Percentiles rank a stretch among this genome's conserved stretches.
These are phyloP conservation scores for Trichocladium antarcticum DNA, from an alignment of 495 filamentous ascomycete species.

Conservation along the genomic window DNA sequence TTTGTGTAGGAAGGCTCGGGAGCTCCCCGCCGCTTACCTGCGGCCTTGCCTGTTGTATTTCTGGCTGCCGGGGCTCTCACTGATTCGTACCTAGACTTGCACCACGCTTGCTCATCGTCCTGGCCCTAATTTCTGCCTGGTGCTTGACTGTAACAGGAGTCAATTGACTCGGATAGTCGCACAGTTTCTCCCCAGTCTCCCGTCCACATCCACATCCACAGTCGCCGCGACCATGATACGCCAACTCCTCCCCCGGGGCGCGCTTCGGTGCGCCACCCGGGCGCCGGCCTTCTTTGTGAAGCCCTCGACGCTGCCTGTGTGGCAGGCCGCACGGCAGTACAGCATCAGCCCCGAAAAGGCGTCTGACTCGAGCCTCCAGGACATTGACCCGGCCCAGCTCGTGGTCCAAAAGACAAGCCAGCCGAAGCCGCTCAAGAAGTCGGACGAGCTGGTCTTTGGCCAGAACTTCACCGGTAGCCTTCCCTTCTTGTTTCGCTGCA, in stretches of 20 bases:
- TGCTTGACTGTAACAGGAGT: neutral
- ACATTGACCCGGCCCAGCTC: conserved; percentile 67
- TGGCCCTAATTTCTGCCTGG: neutral
- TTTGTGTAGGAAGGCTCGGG: neutral
- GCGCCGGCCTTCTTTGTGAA: conserved; percentile 11
- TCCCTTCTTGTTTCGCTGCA: neutral
- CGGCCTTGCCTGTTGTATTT: neutral
- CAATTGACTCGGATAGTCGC: neutral
- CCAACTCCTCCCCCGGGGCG: conserved; percentile 18
- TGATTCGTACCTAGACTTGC: neutral
- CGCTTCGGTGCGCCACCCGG: conserved; percentile 16
- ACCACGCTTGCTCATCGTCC: neutral
- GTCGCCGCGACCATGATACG: conserved; percentile 18
- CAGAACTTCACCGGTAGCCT: conserved; percentile 68
- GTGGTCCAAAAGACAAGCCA: conserved; percentile 59
- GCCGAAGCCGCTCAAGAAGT: conserved; percentile 60
- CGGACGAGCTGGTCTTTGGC: conserved; percentile 78
- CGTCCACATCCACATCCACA: neutral
- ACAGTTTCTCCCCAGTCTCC: neutral
- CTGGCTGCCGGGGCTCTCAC: neutral
- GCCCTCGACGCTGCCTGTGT: conserved; percentile 18
- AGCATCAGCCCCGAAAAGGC: conserved; percentile 48
- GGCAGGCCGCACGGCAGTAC: conserved; percentile 37
- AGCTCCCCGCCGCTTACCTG: neutral
- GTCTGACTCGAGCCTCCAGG: conserved; percentile 38